Conservation (phyloP, 2,329 filamentous ascomycete genomes). For the Cordyceps javanica region DNA sequence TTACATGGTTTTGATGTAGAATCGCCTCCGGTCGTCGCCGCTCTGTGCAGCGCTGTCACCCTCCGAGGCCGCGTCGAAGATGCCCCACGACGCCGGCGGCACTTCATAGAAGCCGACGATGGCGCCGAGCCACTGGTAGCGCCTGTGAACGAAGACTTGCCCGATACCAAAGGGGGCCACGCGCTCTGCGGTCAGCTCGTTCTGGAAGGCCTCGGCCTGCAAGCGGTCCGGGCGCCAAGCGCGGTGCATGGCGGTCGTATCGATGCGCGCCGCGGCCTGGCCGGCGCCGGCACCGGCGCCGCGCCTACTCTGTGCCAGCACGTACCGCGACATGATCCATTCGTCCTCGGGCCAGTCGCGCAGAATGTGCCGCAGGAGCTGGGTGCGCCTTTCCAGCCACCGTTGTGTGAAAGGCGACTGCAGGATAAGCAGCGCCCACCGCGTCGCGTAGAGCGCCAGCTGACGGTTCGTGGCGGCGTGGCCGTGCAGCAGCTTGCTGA, state of each 20-base stretch:
- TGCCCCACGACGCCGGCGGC: neutral
- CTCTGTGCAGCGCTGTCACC: neutral
- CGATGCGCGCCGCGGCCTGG: neutral
- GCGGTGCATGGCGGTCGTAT: no score
- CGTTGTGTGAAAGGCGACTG: conserved; percentile 40
- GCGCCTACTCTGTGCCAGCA: conserved; percentile 53
- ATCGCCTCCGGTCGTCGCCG: conserved; percentile 53
- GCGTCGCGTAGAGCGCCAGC: conserved; percentile 61
- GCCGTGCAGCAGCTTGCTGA: conserved; percentile 31
- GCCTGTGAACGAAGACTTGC: conserved; percentile 74
- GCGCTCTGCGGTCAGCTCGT: conserved; percentile 17
- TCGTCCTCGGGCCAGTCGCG: conserved; percentile 55
- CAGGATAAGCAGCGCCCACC: conserved; percentile 64
- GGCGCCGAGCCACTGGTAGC: conserved; percentile 73
- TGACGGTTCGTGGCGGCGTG: conserved; percentile 39
- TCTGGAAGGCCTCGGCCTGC: conserved; percentile 30
- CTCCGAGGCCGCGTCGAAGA: conserved; percentile 1
- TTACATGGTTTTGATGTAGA: conserved; percentile 78
- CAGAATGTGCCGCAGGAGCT: conserved; percentile 42
- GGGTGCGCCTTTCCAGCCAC: conserved; percentile 57
- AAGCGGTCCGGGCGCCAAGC: conserved; percentile 31
- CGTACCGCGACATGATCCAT: conserved; percentile 61
- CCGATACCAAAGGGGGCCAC: conserved; percentile 58
- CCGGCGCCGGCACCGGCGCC: conserved; percentile 14
- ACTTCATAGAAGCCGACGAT: conserved; percentile 62